A percentile compares a stretch with the other conserved stretches of the same genome.
Conservation (phyloP, 2,329 filamentous ascomycete species). For the Botrytis fabae region DNA sequence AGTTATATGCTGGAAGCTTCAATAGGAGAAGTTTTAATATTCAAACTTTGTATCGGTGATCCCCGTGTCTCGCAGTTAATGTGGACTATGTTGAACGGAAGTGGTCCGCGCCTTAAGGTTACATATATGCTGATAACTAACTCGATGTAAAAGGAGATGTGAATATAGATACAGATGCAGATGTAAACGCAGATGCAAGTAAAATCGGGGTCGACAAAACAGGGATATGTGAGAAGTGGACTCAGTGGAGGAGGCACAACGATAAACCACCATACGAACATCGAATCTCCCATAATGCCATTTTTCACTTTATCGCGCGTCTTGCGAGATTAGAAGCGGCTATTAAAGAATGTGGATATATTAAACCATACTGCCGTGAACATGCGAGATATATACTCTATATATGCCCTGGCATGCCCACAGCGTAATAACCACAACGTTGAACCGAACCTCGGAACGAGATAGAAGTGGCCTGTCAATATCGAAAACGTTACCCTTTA, state of each 20-base stretch:
- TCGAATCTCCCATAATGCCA: constrained; percentile 8
- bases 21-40: neutral
- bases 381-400: neutral
- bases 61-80: neutral
- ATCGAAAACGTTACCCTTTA: neutral
- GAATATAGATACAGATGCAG: neutral
- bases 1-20: neutral
- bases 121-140: neutral
- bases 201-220: neutral
- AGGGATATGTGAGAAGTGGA: constrained; percentile 1
- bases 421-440: neutral
- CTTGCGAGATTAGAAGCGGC: constrained; percentile 12
- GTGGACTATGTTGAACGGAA: neutral
- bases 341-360: neutral
- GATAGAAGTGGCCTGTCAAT: constrained; percentile 6
- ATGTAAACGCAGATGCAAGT: neutral
- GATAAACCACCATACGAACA: neutral
- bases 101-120: neutral
- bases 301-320: constrained; percentile 14
- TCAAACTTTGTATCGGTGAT: neutral
- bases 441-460: neutral
- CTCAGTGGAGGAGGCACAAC: neutral
- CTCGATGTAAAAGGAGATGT: neutral
- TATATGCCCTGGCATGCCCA: neutral
- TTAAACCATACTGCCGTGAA: neutral